Evolutionary conservation across 1,284 basidiomycete genomes (phyloP), one percentile per base, ranked within the genome.

Genomic region (Vanrija sp.): DNA sequence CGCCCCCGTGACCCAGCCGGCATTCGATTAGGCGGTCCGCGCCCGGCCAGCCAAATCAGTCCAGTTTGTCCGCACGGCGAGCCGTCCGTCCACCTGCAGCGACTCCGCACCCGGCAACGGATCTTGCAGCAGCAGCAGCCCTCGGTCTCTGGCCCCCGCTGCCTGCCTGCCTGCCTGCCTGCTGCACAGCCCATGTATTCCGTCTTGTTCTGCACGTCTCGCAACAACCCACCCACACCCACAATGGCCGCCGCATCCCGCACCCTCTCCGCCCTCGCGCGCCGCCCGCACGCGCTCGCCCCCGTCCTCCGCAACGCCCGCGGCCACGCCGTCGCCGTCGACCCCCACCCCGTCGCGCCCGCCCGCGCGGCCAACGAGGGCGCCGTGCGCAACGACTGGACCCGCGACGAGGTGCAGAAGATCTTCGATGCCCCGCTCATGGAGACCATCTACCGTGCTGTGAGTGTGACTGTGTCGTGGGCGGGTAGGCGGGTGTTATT

Each of bases 381-480:
- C 10, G 66, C 64, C 18, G 64, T 76, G 19, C 61, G 74, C 42
- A 55, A 65, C 52, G 70, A 77, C 50, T 80, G 79, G 79, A 62
- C 71, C 8, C 64, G 78, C 40, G 64, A 64, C 15, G 78, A 80
- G 62, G 73, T 80, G 28, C 78, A 80, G 63, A 61, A 69, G 47
- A 73, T 80, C 54, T 80, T 76, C 58, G 78, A 80, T 61, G 81
- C 80, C 9, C 89, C 92, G 5, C 75, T 97, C 52, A 83, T 97
- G 66, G 88, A 92, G 52, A 86, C 93, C 56, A 85, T 95, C 58
- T 95, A 87, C 75, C 83, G 85, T 51, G 86, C 92, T 44, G 88
- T 90, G 44, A 76, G 83, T 65, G 7, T 23, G 21, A 23, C 21
- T 23, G 21, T 23, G 21, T 23, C 5, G 21, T 23, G 21, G 21